Percentiles rank a stretch among this genome's conserved stretches.
Evolutionary conservation across 306 rosid species (phyloP).

Genomic region (Cicer chorassanicum): DNA sequence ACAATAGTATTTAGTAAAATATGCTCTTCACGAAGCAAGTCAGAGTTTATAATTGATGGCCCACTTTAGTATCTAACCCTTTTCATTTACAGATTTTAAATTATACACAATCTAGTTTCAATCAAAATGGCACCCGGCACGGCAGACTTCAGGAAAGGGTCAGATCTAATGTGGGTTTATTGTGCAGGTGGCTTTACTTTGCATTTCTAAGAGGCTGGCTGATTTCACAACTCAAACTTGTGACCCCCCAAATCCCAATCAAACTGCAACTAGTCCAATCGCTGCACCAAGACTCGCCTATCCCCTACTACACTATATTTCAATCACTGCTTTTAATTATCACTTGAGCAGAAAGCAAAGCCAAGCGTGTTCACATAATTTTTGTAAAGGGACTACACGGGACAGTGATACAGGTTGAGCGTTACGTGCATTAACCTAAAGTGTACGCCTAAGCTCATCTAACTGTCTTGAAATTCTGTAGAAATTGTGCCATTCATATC

Average conservation of each 20-base stretch:
- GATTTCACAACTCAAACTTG: background rate
- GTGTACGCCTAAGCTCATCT: constrained; percentile 26
- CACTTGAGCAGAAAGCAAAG: constrained; percentile 32
- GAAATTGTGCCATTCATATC: constrained; percentile 11
- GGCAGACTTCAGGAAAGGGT: background rate
- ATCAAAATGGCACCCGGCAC: background rate
- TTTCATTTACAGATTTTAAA: background rate
- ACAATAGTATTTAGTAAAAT: constrained; percentile 20
- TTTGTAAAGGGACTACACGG: constrained; percentile 15
- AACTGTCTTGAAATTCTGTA: constrained; percentile 12
- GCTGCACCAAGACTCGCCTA: background rate
- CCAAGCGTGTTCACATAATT: background rate
- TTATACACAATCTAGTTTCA: constrained; percentile 6
- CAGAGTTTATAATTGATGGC: constrained; percentile 12
- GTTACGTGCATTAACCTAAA: background rate
- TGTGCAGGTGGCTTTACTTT: background rate
- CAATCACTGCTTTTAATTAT: background rate
- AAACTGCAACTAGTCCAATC: background rate
- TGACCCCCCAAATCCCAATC: background rate
- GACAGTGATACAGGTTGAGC: background rate
- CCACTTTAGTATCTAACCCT: constrained; percentile 27
- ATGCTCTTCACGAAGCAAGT: constrained; percentile 35
- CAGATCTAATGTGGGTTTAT: background rate
- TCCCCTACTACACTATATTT: background rate
- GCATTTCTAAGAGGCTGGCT: background rate